These are phyloP conservation scores for Durotheca rogersii DNA, from an alignment of 495 filamentous ascomycete species.

Conservation along the genomic window DNA sequence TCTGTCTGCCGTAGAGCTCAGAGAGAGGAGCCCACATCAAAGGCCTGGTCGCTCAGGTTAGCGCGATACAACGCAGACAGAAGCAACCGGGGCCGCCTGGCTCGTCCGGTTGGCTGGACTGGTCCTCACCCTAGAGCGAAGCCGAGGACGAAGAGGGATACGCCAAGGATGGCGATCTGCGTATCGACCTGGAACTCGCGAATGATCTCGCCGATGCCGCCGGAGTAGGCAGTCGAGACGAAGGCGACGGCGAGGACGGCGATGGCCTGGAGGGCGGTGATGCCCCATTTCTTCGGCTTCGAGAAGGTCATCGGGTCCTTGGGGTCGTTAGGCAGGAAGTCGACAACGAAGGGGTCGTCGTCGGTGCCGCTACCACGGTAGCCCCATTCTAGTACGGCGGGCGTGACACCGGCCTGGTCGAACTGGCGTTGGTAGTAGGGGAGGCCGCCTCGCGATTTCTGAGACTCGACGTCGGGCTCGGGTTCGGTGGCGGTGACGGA, in stretches of 20 bases:
- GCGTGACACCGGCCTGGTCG: constrained; percentile 42
- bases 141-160: constrained; percentile 74
- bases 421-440: constrained; percentile 33
- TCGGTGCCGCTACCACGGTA: constrained; percentile 72
- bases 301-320: constrained; percentile 71
- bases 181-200: constrained; percentile 58
- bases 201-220: constrained; percentile 65
- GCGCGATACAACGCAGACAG: constrained; percentile 29
- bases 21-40: constrained; percentile 38
- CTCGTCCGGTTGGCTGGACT: no score
- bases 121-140: constrained; percentile 60
- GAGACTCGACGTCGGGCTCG: constrained; percentile 21
- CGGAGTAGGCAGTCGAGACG: constrained; percentile 74
- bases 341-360: constrained; percentile 72
- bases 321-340: constrained; percentile 70
- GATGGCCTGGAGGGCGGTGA: constrained; percentile 63
- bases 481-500: constrained; percentile 23
- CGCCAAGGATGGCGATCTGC: constrained; percentile 63
- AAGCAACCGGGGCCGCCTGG: constrained; percentile 69
- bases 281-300: constrained; percentile 65
- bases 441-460: constrained; percentile 12
- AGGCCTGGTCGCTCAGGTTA: constrained; percentile 5
- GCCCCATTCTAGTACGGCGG: constrained; percentile 54
- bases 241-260: constrained; percentile 74
- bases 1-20: constrained; percentile 73